Base-by-base conservation (phyloP, 495 filamentous ascomycete genomes). In the Penicillium silybi region DNA sequence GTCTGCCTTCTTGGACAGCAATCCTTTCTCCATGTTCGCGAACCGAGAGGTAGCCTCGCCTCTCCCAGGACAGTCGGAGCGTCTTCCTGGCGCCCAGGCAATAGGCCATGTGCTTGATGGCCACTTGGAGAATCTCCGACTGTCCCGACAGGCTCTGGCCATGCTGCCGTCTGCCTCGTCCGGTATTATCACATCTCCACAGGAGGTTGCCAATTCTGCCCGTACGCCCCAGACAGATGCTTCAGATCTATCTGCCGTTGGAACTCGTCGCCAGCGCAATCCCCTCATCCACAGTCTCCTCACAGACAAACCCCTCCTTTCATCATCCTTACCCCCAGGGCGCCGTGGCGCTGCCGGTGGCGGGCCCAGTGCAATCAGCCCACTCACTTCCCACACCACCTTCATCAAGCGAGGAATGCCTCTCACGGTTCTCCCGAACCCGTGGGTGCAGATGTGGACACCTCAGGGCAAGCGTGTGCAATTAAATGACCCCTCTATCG, bases 261-360 rank as follows among this genome's bases (percentile, higher is more conserved):
- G 82, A 41, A 91, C 89, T 0, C 79, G 90, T 52, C 78, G 82
- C 44, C 85, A 85, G 63, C 84, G 88, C 56, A 97, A 99, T 62
- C 90, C 92, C 1, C 78, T 99, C 10, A 97, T 99, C 48, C 93
- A 97, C 68, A 97, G 95, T 58, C 85, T 97, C 7, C 80, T 99
- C 16, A 99, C 93, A 15, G 92, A 99, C 69, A 92, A 96, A 63
- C 93, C 93, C 1, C 75, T 89, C 18, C 85, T 90, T 52, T 97
- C 92, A 9, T 90, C 93, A 1, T 99, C 93, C 0, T 76, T 99
- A 1, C 93, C 93, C 0, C 69, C 82, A 4, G 79, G 81, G 42
- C 79, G 85, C 18, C 77, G 85, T 15, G 71, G 65, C 27, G 26
- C 47, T 43, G 63, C 60, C 10, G 58, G 59, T 41, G 48, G 57